These are phyloP conservation scores for Kalmusia sp. DNA, from an alignment of 2,329 filamentous ascomycete genomes.

Conservation along the genomic window DNA sequence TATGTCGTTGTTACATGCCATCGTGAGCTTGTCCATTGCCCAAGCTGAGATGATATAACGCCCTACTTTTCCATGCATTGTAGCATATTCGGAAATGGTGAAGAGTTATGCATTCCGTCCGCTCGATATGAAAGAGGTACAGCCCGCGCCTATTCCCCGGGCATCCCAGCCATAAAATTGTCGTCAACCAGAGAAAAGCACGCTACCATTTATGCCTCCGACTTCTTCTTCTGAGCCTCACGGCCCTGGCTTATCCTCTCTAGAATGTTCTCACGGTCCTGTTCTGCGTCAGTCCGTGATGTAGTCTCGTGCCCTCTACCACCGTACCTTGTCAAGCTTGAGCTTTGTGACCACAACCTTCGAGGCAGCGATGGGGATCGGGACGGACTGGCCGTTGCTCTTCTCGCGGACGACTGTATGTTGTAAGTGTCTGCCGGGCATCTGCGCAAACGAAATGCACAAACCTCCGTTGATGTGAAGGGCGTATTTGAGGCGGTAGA, in stretches of 20 bases:
- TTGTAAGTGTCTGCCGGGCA: conserved; percentile 27
- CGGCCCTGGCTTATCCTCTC: conserved; percentile 83
- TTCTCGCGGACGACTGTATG: conserved; percentile 84
- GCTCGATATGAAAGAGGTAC: conserved; percentile 41
- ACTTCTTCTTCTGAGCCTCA: conserved; percentile 77
- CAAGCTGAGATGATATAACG: conserved; percentile 47
- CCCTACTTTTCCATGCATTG: conserved; percentile 45
- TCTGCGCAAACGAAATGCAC: conserved; percentile 19
- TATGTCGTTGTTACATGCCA: conserved; percentile 40
- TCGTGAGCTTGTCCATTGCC: conserved; percentile 45
- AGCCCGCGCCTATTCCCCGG: conserved; percentile 41
- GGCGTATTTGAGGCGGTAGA: conserved; percentile 83
- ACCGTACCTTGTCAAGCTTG: conserved; percentile 82
- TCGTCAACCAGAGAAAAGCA: conserved; percentile 44
- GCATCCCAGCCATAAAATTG: conserved; percentile 46
- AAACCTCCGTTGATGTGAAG: conserved; percentile 87
- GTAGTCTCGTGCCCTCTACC: not conserved
- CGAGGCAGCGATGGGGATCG: conserved; percentile 91
- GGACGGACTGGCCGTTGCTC: conserved; percentile 94
- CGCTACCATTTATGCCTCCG: conserved; percentile 54
- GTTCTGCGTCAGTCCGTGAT: conserved; percentile 14
- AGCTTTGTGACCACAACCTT: conserved; percentile 99
- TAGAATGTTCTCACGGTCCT: conserved; percentile 83
- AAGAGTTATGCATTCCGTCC: conserved; percentile 49
- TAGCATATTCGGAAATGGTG: conserved; percentile 42